These are phyloP conservation scores for Arabidopsis hybrid DNA, from an alignment of 441 rosid species.

Conservation along the genomic window DNA sequence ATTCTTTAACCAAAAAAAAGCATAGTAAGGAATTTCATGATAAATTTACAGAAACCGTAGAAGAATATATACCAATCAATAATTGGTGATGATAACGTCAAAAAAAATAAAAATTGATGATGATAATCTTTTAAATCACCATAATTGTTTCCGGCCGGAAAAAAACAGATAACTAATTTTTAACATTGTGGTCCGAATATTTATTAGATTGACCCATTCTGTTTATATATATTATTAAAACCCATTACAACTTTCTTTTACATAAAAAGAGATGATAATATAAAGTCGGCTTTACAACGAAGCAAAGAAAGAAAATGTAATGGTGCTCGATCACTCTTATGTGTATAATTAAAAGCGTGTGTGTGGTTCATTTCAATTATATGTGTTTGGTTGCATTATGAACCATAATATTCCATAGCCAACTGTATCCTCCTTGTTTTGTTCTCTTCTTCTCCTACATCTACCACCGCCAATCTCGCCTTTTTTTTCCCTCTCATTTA, in stretches of 20 bases:
- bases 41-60: background rate
- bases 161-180: slow-evolving; percentile 24
- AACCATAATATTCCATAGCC: slow-evolving; percentile 63
- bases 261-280: slow-evolving; percentile 24
- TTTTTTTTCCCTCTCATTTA: background rate
- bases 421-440: slow-evolving; percentile 56
- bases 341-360: slow-evolving; percentile 42
- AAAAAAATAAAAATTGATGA: background rate
- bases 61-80: too few relatives aligned
- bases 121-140: slow-evolving; percentile 12
- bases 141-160: slow-evolving; percentile 23
- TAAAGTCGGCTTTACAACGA: slow-evolving; percentile 46
- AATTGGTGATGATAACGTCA: too few relatives aligned
- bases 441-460: slow-evolving; percentile 36
- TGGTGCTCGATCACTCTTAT: slow-evolving; percentile 44
- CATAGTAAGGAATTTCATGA: background rate
- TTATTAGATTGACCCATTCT: slow-evolving; percentile 40
- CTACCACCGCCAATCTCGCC: slow-evolving; percentile 58
- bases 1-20: background rate
- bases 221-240: slow-evolving; percentile 12
- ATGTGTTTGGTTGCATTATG: slow-evolving; percentile 44
- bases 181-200: slow-evolving; percentile 37
- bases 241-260: background rate
- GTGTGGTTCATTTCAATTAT: slow-evolving; percentile 42
- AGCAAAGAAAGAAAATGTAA: slow-evolving; percentile 43